These are phyloP conservation scores for Hemisphaericaspora xylanilytica DNA, from an alignment of 1,139 yeast genomes.

Conservation along the genomic window DNA sequence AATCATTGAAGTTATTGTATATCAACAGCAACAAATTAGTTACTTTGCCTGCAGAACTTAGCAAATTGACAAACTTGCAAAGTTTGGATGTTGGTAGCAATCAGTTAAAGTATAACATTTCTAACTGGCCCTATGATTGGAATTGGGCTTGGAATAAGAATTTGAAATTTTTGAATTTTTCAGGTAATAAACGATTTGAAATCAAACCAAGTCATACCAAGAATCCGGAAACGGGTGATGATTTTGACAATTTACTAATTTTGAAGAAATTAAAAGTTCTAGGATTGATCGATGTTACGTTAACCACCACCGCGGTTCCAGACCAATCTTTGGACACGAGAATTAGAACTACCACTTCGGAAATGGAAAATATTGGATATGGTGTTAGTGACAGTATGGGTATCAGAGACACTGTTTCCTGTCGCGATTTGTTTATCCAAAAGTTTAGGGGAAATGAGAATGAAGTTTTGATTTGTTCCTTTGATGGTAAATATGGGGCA, in stretches of 20 bases:
- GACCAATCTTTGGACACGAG: constrained; percentile 84
- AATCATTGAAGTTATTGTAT: constrained; percentile 58
- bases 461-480: constrained; percentile 71
- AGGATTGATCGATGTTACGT: constrained; percentile 93
- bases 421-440: constrained; percentile 84
- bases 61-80: constrained; percentile 60
- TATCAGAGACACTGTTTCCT: constrained; percentile 59
- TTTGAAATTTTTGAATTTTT: constrained; percentile 77
- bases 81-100: constrained; percentile 91
- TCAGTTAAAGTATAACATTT: constrained; percentile 83
- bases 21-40: constrained; percentile 83
- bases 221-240: constrained; percentile 48
- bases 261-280: constrained; percentile 69
- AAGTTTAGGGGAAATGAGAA: constrained; percentile 80
- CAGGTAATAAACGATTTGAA: constrained; percentile 90
- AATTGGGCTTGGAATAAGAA: constrained; percentile 89
- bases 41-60: constrained; percentile 85
- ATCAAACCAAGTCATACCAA: constrained; percentile 61
- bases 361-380: constrained; percentile 71
- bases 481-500: constrained; percentile 75
- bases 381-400: constrained; percentile 93
- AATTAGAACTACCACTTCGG: constrained; percentile 90
- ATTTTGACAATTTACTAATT: constrained; percentile 74
- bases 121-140: constrained; percentile 97
- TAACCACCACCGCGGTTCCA: constrained; percentile 80